These are phyloP conservation scores for Stentor coeruleus DNA, from an alignment of 73 alveolate species.

Conservation along the genomic window DNA sequence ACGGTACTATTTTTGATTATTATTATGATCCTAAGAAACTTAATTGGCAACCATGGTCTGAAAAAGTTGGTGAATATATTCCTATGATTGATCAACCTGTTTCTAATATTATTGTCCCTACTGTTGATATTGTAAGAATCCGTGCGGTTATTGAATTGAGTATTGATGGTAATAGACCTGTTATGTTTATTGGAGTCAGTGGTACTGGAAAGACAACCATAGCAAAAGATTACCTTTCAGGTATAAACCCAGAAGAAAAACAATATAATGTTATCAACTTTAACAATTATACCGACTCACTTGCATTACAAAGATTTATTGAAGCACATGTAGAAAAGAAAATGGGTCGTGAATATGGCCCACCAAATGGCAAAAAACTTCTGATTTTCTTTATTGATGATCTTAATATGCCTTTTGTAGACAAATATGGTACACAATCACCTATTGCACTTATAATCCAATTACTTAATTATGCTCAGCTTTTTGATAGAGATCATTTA, in stretches of 20 bases:
- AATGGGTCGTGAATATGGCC: conserved; percentile 96
- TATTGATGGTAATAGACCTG: conserved; percentile 85
- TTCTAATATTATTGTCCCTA: conserved; percentile 92
- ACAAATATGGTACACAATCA: conserved; percentile 98
- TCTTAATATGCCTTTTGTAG: conserved; percentile 99
- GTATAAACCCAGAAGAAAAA: conserved; percentile 69
- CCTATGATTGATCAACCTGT: conserved; percentile 83
- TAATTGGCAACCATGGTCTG: conserved; percentile 92
- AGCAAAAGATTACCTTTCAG: conserved; percentile 95
- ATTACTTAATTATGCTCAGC: conserved; percentile 91
- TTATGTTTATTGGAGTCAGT: conserved; percentile 95
- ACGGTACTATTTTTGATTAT: conserved; percentile 90
- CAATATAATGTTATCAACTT: conserved; percentile 83
- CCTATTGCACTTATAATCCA: conserved; percentile 96
- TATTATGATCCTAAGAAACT: conserved; percentile 72
- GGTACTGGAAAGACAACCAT: conserved; percentile 99
- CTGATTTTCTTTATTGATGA: conserved; percentile 98
- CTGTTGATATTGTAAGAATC: conserved; percentile 90
- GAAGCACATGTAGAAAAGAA: conserved; percentile 95
- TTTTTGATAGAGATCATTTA: conserved; percentile 95
- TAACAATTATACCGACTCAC: conserved; percentile 96
- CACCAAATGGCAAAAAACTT: conserved; percentile 95
- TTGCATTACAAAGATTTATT: conserved; percentile 83
- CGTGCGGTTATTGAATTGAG: conserved; percentile 82
- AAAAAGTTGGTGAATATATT: conserved; percentile 70